phyloP scores from a whole-genome alignment of 2,329 filamentous ascomycete genomes.

The Microcyclosporella mali region DNA sequence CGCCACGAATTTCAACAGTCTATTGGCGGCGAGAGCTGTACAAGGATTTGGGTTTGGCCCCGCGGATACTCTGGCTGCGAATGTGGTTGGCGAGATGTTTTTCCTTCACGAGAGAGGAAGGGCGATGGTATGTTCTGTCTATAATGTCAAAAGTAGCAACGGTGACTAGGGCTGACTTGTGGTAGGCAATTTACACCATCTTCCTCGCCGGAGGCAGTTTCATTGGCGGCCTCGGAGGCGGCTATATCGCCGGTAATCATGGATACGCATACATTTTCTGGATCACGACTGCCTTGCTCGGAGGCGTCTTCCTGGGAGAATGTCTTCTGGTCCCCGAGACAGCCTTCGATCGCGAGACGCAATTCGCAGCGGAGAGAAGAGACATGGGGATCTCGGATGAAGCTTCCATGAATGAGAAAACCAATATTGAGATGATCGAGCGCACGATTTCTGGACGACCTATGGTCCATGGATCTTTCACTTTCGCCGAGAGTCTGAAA shows the following conservation, averaged over 20 bases:
- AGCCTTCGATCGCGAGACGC: conserved; percentile 33
- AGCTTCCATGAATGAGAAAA: conserved; percentile 18
- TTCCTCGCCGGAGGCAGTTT: conserved; percentile 35
- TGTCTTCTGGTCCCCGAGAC: conserved; percentile 38
- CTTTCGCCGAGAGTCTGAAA: conserved; percentile 33
- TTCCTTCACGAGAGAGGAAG: conserved; percentile 39
- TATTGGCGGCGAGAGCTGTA: conserved; percentile 35
- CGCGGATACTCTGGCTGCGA: conserved; percentile 37
- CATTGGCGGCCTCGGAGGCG: conserved; percentile 35
- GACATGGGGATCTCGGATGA: conserved; percentile 12
- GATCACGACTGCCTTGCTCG: conserved; percentile 35
- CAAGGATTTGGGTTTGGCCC: conserved; percentile 35
- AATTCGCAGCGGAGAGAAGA: conserved; percentile 14
- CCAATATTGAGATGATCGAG: conserved; percentile 19
- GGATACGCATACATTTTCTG: conserved; percentile 38
- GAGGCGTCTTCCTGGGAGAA: conserved; percentile 29
- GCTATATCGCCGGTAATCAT: conserved; percentile 35
- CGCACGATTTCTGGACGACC: conserved; percentile 7
- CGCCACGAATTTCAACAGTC: conserved; percentile 32
- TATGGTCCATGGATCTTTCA: conserved; percentile 21
- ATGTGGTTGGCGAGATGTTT: conserved; percentile 38
- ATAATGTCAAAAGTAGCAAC: not conserved
- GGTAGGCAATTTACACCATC: conserved; percentile 38
- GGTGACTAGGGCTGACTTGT: not conserved
- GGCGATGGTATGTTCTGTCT: conserved; percentile 34